A percentile compares a stretch with the other conserved stretches of the same genome.
These are phyloP conservation scores for Ailanthus altissimus DNA, from an alignment of 345 rosid species.

Conservation along the genomic window DNA sequence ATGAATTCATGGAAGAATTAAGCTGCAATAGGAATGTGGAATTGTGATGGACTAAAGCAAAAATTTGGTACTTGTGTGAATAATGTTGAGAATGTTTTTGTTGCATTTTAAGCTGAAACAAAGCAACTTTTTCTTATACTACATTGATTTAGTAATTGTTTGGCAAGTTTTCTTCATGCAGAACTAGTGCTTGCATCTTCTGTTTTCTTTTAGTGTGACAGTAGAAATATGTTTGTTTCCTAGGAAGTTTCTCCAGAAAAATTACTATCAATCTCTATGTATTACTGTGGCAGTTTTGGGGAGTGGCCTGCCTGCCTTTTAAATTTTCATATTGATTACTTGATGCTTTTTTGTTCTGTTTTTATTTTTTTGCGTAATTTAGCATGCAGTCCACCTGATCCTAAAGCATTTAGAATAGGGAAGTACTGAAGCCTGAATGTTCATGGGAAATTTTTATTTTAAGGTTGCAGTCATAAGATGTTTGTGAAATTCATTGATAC, in stretches of 20 bases:
- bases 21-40: background rate
- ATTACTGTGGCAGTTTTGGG: background rate
- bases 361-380: no score
- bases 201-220: background rate
- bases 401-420: background rate
- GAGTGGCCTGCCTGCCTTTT: background rate
- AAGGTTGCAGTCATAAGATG: background rate
- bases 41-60: background rate
- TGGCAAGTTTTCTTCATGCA: background rate
- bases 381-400: background rate
- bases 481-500: conserved; percentile 6
- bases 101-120: background rate
- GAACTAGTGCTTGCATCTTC: background rate
- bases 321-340: background rate
- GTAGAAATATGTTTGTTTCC: background rate
- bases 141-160: background rate
- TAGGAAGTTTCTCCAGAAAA: background rate
- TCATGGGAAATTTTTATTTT: background rate
- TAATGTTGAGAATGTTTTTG: background rate
- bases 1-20: background rate
- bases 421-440: background rate
- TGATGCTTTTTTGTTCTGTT: background rate
- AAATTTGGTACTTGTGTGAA: background rate
- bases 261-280: background rate
- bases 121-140: background rate